These are phyloP conservation scores for Acanthamoeba culbertsoni DNA, from an alignment of 208 protist species.

Conservation along the genomic window DNA sequence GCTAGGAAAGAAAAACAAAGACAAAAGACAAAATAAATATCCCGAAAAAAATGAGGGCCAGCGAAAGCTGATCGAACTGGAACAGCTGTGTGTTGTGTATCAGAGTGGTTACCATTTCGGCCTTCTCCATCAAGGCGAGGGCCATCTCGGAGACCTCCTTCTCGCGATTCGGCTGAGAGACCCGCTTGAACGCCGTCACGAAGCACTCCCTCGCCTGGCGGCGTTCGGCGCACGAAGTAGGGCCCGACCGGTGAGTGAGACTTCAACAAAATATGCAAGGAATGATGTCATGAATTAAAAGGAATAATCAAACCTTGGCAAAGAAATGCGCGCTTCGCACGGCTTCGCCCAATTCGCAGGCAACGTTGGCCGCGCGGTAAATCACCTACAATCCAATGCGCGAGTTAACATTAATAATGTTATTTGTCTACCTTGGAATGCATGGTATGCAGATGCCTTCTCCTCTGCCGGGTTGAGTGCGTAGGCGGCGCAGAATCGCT, in stretches of 20 bases:
- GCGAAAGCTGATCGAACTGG: no score
- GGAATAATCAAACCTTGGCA: background rate
- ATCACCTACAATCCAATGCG: background rate
- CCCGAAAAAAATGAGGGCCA: background rate
- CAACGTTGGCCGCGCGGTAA: conserved; percentile 37
- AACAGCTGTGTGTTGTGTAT: no score
- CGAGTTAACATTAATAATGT: background rate
- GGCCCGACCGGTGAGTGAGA: background rate
- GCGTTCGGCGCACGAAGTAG: background rate
- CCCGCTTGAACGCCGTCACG: background rate
- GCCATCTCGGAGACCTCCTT: conserved; percentile 52
- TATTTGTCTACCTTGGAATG: background rate
- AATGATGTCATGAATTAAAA: background rate
- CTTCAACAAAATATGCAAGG: background rate
- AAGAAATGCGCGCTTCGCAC: conserved; percentile 25
- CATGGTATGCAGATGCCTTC: background rate
- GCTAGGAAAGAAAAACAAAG: background rate
- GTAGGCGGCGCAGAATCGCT: conserved; percentile 21
- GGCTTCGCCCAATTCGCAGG: conserved; percentile 46
- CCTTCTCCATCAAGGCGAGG: conserved; percentile 51
- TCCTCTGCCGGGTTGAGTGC: background rate
- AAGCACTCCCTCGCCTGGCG: conserved; percentile 20
- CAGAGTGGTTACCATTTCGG: background rate
- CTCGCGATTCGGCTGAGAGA: background rate
- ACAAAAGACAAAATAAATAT: background rate